phyloP scores from a whole-genome alignment of 441 rosid species.

The Corymbia citriodora region DNA sequence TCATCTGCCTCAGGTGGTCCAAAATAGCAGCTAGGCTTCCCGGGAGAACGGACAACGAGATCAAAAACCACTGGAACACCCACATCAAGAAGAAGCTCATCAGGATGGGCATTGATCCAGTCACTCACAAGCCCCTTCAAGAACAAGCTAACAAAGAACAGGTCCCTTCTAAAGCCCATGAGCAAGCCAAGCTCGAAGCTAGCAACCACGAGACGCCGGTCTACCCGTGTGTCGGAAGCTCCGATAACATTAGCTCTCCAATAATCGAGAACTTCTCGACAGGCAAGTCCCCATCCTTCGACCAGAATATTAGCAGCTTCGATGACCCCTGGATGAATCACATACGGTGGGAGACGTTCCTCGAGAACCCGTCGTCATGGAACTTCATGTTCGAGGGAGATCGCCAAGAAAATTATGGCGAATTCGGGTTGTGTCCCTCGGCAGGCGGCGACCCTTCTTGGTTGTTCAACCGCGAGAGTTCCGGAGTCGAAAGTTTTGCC shows the following conservation, averaged over 20 bases:
- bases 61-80: constrained; percentile 3
- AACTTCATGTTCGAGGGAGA: constrained; percentile 20
- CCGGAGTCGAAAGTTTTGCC: constrained; percentile 33
- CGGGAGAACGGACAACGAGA: constrained; percentile 4
- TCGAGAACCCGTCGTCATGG: constrained; percentile 40
- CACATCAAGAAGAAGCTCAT: constrained; percentile 3
- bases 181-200: background rate
- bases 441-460: constrained; percentile 35
- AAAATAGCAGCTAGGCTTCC: background rate
- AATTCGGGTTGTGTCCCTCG: constrained; percentile 27
- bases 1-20: background rate
- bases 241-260: background rate
- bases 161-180: background rate
- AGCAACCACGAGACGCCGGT: background rate
- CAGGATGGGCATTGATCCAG: constrained; percentile 3
- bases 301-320: background rate
- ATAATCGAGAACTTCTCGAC: background rate
- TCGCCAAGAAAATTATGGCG: constrained; percentile 10
- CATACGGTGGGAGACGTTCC: constrained; percentile 28
- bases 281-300: background rate
- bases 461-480: constrained; percentile 31
- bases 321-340: constrained; percentile 20
- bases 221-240: background rate
- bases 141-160: background rate
- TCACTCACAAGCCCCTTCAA: background rate